Evolutionary conservation across 2,329 filamentous ascomycete genomes (phyloP), one percentile per base, ranked within the genome.

Genomic region (Penicillium sp.): DNA sequence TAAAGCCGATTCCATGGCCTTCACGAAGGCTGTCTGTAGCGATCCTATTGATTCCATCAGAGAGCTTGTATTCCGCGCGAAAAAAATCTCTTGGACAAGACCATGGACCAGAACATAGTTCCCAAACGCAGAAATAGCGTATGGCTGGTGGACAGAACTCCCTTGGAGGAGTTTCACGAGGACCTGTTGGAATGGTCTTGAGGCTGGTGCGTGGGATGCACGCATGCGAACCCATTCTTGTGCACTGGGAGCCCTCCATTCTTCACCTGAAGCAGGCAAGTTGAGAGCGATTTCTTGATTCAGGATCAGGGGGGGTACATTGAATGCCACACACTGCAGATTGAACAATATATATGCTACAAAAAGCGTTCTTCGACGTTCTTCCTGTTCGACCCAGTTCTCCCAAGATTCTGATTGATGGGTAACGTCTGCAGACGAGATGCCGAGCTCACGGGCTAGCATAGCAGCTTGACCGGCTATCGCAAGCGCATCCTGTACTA

Each of bases 91-190:
- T 60, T 89, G 87, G 13, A 89, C 80, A 15, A 90, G 65, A 2
- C 84, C 85, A 59, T 89, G 86, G 10, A 89, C 87, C 26, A 90
- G 74, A 3, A 87, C 79, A 57, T 89, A 88, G 59, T 86, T 85
- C 1, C 85, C 86, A 3, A 88, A 71, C 0, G 83, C 82, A 10
- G 61, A 64, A 18, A 58, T 50, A n/a, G 58, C 51, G 12, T 49
- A 37, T 18, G 24, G 1, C 7, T 23, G n/a, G 18, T 46, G 18
- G 13, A 23, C 23, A 7, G 23, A n/a, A 4, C 21, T 9, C 4
- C 20, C 9, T 21, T 29, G 30, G 13, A 46, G 23, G 10, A 46
- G 20, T 15, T 46, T 15, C 3, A 8, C 15, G 27, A 20, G 34
- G 10, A 7, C 18, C 4, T 34, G 13, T 23, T 20, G n/a, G 34